phyloP scores from a whole-genome alignment of 805 yeast genomes.

The Myxozyma mucilagina region DNA sequence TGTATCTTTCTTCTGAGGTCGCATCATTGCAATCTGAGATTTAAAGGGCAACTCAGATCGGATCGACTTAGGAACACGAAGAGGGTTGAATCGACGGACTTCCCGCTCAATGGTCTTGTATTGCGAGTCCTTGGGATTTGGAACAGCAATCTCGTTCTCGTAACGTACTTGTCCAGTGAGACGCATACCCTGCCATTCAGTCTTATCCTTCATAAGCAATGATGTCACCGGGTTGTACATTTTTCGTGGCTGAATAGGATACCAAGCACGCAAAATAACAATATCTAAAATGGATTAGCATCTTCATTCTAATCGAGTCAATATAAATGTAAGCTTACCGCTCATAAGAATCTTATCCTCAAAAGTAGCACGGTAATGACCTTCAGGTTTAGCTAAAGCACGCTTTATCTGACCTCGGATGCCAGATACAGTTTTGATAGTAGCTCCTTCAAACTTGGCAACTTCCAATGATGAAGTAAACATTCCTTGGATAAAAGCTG shows the following conservation, averaged over 20 bases:
- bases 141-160: conserved; percentile 64
- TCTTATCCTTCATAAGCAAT: conserved; percentile 69
- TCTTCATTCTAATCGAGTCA: neutral
- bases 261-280: conserved; percentile 91
- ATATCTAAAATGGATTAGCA: conserved; percentile 52
- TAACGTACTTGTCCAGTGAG: conserved; percentile 92
- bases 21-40: conserved; percentile 86
- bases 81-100: conserved; percentile 82
- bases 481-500: conserved; percentile 98
- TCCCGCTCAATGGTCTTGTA: conserved; percentile 76
- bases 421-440: conserved; percentile 94
- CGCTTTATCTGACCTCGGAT: conserved; percentile 96
- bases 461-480: conserved; percentile 88
- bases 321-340: conserved; percentile 22
- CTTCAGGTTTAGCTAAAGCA: conserved; percentile 91
- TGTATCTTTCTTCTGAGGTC: conserved; percentile 66
- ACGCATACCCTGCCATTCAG: conserved; percentile 95
- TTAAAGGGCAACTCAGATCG: conserved; percentile 83
- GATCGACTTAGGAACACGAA: conserved; percentile 79
- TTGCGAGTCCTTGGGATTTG: conserved; percentile 53
- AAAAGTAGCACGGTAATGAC: conserved; percentile 92
- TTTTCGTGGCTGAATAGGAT: conserved; percentile 84
- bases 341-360: conserved; percentile 92
- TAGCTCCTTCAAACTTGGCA: conserved; percentile 97
- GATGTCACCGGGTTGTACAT: conserved; percentile 97